Evolutionary conservation across 1,284 basidiomycete genomes (phyloP).

Genomic region (Apiotrichum veenhuisii): DNA sequence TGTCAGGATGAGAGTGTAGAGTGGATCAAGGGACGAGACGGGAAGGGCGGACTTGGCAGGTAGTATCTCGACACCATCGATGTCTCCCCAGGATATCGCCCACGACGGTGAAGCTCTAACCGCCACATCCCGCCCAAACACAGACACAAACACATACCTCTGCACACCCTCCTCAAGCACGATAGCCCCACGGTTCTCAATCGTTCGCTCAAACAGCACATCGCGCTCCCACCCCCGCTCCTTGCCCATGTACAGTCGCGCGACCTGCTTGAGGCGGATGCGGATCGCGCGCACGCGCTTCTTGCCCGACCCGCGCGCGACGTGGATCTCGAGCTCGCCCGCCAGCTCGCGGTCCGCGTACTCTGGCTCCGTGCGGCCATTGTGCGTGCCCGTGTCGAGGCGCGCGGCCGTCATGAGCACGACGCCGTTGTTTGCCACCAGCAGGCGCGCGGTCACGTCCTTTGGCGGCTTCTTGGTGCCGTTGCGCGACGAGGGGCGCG

Average conservation of each 20-base stretch:
- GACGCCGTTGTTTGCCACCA: not conserved
- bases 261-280: conserved; percentile 24
- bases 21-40: not conserved
- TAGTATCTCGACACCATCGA: too few species aligned
- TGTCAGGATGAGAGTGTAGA: not conserved
- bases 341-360: conserved; percentile 14
- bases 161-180: conserved; percentile 30
- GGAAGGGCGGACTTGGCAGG: too few species aligned
- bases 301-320: conserved; percentile 22
- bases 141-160: too few species aligned
- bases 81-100: too few species aligned
- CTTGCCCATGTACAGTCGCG: conserved; percentile 25
- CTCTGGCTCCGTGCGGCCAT: not conserved
- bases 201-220: conserved; percentile 26
- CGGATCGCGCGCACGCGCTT: conserved; percentile 30
- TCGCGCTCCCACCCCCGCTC: conserved; percentile 29
- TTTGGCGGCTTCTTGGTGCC: not conserved
- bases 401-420: not conserved
- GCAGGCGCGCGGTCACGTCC: not conserved
- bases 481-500: not conserved
- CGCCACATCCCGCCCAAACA: too few species aligned
- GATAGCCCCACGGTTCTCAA: conserved; percentile 25
- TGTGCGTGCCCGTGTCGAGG: not conserved
- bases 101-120: too few species aligned
- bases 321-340: conserved; percentile 30